Conservation (phyloP, 768 basidiomycete species). For the Termitomyces bulborhizus region DNA sequence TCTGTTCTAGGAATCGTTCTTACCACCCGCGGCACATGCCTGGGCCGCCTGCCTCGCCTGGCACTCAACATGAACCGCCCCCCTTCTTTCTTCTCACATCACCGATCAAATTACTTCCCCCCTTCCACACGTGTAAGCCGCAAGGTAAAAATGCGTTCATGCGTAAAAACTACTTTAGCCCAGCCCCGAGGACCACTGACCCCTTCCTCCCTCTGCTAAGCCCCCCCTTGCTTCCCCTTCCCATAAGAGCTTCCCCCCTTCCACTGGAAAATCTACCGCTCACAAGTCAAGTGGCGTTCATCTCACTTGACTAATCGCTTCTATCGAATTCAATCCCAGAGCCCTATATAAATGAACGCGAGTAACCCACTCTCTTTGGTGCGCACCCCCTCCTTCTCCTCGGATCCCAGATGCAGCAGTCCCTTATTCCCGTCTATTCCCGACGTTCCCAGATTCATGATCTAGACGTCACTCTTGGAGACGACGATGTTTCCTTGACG, state of each 20-base stretch:
- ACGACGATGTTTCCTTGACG: constrained; percentile 25
- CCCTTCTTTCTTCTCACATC: constrained; percentile 20
- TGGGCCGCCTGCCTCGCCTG: neutral
- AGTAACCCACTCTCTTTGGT: neutral
- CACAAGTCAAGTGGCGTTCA: too few species aligned
- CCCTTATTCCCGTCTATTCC: neutral
- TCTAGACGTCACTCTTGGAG: neutral
- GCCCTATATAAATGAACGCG: neutral
- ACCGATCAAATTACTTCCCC: constrained; percentile 16
- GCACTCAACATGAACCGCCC: constrained; percentile 12
- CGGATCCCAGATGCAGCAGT: neutral
- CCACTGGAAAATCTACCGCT: constrained; percentile 8
- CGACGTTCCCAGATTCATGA: neutral
- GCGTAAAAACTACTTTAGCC: constrained; percentile 15
- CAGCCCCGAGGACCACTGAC: constrained; percentile 5
- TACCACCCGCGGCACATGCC: constrained; percentile 6
- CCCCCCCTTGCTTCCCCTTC: neutral
- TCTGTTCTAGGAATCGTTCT: too few species aligned
- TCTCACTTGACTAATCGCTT: neutral
- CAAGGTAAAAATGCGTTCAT: constrained; percentile 27
- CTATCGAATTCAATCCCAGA: neutral
- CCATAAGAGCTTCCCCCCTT: neutral
- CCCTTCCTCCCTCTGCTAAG: neutral
- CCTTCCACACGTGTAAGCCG: constrained; percentile 35
- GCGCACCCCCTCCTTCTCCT: neutral